A percentile compares a stretch with the other conserved stretches of the same genome.
These are phyloP conservation scores for Fusarium coicis DNA, from an alignment of 2,329 filamentous ascomycete species.

Conservation along the genomic window DNA sequence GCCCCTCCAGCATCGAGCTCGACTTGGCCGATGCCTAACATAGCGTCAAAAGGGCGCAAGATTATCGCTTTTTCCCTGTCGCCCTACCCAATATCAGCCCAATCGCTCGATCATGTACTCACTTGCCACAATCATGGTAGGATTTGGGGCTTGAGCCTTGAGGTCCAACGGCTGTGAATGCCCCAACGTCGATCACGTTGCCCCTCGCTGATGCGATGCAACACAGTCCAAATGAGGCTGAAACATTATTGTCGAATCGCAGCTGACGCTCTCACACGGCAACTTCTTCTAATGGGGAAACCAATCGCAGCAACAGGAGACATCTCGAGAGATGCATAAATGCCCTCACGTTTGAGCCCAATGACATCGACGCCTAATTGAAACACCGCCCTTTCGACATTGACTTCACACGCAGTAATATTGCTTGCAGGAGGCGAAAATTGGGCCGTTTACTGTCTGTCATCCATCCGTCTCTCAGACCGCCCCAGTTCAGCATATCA, in stretches of 20 bases:
- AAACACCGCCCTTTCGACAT: slow-evolving; percentile 12
- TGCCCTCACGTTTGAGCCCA: slow-evolving; percentile 13
- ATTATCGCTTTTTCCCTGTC: slow-evolving; percentile 13
- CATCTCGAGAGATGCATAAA: slow-evolving; percentile 3
- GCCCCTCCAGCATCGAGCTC: neutral
- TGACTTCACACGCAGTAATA: neutral
- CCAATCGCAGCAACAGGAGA: slow-evolving; percentile 16
- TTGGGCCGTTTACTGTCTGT: neutral
- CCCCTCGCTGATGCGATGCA: slow-evolving; percentile 37
- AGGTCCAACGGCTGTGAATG: slow-evolving; percentile 24
- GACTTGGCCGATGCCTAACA: slow-evolving; percentile 9
- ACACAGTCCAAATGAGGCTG: slow-evolving; percentile 38
- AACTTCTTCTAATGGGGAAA: slow-evolving; percentile 6
- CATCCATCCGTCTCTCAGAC: neutral
- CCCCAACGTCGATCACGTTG: slow-evolving; percentile 41
- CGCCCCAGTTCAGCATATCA: slow-evolving; percentile 3
- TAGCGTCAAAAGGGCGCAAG: neutral
- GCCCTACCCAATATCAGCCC: slow-evolving; percentile 35
- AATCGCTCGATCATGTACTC: slow-evolving; percentile 7
- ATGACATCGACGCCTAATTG: slow-evolving; percentile 28
- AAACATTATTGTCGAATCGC: slow-evolving; percentile 33
- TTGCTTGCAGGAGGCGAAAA: neutral
- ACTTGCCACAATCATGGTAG: slow-evolving; percentile 24
- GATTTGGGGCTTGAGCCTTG: slow-evolving; percentile 15
- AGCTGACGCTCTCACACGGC: slow-evolving; percentile 6